Percentiles rank a stretch among this genome's conserved stretches.
phyloP scores from a whole-genome alignment of 1,139 yeast species.

The Pichia sp. region DNA sequence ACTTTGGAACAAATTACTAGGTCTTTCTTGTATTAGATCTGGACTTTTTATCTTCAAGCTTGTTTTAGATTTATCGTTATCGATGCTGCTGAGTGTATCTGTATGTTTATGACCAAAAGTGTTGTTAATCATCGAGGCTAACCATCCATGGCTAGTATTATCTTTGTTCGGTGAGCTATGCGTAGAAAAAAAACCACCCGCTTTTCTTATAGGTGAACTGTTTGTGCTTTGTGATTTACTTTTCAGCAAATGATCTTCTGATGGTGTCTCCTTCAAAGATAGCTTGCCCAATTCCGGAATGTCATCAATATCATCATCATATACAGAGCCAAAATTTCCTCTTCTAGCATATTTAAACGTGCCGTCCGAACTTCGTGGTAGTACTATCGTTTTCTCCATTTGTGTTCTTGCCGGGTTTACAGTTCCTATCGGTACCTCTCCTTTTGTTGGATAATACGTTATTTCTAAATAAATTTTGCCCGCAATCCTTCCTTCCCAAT shows the following conservation, averaged over 20 bases:
- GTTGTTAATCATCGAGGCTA: neutral
- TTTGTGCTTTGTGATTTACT: constrained; percentile 1
- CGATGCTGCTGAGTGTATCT: neutral
- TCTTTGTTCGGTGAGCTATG: neutral
- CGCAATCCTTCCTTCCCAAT: constrained; percentile 67
- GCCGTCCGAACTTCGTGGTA: constrained; percentile 2
- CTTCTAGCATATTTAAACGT: constrained; percentile 5
- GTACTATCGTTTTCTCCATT: neutral
- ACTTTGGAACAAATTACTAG: constrained; percentile 22
- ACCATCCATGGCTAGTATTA: neutral
- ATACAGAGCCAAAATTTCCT: neutral
- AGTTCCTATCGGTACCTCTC: constrained; percentile 29
- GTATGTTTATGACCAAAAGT: neutral
- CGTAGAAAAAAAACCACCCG: neutral
- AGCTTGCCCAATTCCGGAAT: constrained; percentile 10
- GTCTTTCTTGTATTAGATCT: constrained; percentile 14
- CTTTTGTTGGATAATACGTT: constrained; percentile 76
- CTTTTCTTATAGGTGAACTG: constrained; percentile 3
- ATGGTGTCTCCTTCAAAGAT: neutral
- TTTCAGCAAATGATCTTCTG: neutral
- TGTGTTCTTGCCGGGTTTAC: constrained; percentile 17
- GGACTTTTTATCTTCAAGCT: constrained; percentile 15
- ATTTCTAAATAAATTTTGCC: constrained; percentile 86
- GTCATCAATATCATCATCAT: constrained; percentile 8
- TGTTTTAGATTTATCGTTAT: neutral